Percentiles rank a stretch among this genome's conserved stretches.
Evolutionary conservation across 768 basidiomycete genomes (phyloP).

Genomic region (Mrakia gelida): DNA sequence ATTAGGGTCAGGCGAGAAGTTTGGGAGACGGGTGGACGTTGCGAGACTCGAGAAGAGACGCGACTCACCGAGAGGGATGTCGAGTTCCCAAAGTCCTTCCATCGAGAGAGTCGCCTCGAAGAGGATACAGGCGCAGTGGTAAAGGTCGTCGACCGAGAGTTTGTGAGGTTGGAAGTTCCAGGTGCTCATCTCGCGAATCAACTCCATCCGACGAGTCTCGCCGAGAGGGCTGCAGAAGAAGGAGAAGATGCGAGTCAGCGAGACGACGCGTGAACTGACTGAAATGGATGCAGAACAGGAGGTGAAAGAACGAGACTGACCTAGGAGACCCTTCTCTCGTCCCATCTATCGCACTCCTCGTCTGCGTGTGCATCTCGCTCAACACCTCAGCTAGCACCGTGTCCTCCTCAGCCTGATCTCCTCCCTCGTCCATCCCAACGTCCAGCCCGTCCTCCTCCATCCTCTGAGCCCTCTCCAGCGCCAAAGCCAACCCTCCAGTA

Average conservation of each 20-base stretch:
- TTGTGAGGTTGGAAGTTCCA: conserved; percentile 92
- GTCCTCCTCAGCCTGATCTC: conserved; percentile 31
- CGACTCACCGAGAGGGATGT: conserved; percentile 7
- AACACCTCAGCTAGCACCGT: conserved; percentile 68
- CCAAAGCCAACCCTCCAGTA: conserved; percentile 79
- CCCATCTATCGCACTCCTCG: conserved; percentile 58
- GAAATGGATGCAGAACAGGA: too few relatives aligned
- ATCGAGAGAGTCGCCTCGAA: conserved; percentile 73
- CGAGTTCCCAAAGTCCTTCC: conserved; percentile 53
- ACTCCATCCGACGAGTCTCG: conserved; percentile 47
- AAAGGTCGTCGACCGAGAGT: conserved; percentile 73
- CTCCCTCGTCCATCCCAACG: conserved; percentile 39
- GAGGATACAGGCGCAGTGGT: conserved; percentile 73
- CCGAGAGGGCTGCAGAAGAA: conserved; percentile 14
- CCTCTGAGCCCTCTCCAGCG: conserved; percentile 47
- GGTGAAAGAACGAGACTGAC: neutral
- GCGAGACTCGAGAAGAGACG: conserved; percentile 21
- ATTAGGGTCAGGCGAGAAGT: neutral
- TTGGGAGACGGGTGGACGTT: neutral
- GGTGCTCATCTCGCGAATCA: conserved; percentile 54
- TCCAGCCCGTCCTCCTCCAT: conserved; percentile 9
- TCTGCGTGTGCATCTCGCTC: conserved; percentile 77
- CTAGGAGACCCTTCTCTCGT: conserved; percentile 34
- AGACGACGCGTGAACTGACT: neutral
- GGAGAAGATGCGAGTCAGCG: neutral